Evolutionary conservation across 305 asterid species (phyloP).

Genomic region (Withania somnifera): DNA sequence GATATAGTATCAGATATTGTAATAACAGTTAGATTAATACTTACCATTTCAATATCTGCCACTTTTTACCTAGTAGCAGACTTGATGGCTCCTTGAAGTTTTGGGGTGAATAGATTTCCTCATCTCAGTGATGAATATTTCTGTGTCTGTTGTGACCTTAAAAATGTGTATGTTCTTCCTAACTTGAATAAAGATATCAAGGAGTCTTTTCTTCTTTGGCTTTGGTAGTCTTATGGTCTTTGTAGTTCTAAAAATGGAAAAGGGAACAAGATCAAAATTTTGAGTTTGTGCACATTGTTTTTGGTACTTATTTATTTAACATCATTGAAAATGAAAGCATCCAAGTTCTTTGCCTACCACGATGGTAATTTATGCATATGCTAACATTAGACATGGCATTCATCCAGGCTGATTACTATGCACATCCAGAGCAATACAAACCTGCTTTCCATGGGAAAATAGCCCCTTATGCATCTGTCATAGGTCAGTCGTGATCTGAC

Average conservation of each 20-base stretch:
- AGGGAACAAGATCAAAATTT: neutral
- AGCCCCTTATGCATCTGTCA: slow-evolving; percentile 75
- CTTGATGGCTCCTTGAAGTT: neutral
- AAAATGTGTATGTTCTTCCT: neutral
- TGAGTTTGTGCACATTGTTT: neutral
- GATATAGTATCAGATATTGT: neutral
- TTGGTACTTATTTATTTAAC: neutral
- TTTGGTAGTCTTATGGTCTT: neutral
- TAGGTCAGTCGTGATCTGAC: slow-evolving; percentile 42
- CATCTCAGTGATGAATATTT: neutral
- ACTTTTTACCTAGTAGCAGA: neutral
- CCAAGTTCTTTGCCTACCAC: neutral
- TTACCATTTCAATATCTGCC: neutral
- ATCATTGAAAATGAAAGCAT: neutral
- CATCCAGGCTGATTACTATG: slow-evolving; percentile 76
- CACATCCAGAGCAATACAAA: slow-evolving; percentile 77
- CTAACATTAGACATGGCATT: neutral
- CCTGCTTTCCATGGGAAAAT: slow-evolving; percentile 74
- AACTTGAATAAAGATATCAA: neutral
- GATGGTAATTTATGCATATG: neutral
- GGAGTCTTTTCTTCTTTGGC: neutral
- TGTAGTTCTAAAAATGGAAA: neutral
- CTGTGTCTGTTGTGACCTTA: neutral
- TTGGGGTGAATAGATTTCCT: neutral
- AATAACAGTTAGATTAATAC: neutral